A percentile compares a stretch with the other conserved stretches of the same genome.
Evolutionary conservation across 306 rosid species (phyloP).

Genomic region (Herpetospermum pedunculosum): DNA sequence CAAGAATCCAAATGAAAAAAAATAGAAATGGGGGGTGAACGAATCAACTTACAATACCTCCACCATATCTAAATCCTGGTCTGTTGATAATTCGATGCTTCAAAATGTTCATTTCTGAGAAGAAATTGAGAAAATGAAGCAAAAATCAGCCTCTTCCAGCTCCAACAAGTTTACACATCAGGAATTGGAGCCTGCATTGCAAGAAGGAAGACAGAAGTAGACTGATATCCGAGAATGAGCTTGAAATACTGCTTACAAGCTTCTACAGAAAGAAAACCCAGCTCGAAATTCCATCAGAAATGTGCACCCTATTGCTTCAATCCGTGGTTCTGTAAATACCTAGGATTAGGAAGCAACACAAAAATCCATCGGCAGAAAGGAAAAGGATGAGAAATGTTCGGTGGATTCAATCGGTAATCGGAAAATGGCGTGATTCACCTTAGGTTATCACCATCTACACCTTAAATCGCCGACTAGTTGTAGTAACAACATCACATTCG

Average conservation of each 20-base stretch:
- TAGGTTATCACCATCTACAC: not conserved
- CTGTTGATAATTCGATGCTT: constrained; percentile 21
- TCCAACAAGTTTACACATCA: not conserved
- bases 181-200: not conserved
- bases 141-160: not conserved
- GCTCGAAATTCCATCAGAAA: not conserved
- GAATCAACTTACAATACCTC: constrained; percentile 41
- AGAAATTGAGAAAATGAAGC: not conserved
- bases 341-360: not conserved
- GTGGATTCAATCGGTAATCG: not conserved
- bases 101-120: constrained; percentile 32
- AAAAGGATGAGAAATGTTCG: not conserved
- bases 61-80: constrained; percentile 18
- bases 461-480: not conserved
- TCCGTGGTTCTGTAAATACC: not conserved
- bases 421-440: not conserved
- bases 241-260: not conserved
- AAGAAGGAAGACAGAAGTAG: not conserved
- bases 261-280: not conserved
- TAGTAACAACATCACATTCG: not conserved
- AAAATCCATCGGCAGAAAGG: not conserved
- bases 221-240: not conserved
- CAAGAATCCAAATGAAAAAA: too few species aligned
- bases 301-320: not conserved
- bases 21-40: too few species aligned